phyloP scores from a whole-genome alignment of 371 early-diverging fungal genomes.

The Mortierella sp. region DNA sequence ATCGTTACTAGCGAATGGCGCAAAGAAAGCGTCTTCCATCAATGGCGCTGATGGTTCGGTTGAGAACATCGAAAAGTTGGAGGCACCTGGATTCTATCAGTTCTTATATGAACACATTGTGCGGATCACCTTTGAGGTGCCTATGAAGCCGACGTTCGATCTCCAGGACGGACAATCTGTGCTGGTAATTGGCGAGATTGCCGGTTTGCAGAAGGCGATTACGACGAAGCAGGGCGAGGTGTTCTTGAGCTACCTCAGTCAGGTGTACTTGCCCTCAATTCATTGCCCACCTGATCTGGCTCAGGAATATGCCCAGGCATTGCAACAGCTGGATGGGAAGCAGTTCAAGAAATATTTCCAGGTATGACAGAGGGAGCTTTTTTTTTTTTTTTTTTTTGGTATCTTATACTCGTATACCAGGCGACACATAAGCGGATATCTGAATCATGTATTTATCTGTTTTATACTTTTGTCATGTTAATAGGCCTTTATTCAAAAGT shows the following conservation, averaged over 20 bases:
- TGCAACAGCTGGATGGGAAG: constrained; percentile 74
- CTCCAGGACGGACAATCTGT: constrained; percentile 83
- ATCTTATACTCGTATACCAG: no score
- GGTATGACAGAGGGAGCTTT: constrained; percentile 58
- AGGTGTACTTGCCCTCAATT: constrained; percentile 74
- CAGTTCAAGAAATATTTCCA: constrained; percentile 79
- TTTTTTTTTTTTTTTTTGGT: no score
- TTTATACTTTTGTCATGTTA: background rate
- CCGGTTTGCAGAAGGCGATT: constrained; percentile 78
- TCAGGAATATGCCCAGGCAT: constrained; percentile 70
- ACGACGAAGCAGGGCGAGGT: constrained; percentile 70
- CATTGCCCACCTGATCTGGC: constrained; percentile 74
- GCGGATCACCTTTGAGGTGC: constrained; percentile 85
- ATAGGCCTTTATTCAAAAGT: constrained; percentile 61
- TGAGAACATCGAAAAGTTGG: constrained; percentile 19
- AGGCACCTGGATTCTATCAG: constrained; percentile 71
- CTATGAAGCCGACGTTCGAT: constrained; percentile 81
- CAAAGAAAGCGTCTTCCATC: constrained; percentile 1
- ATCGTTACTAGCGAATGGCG: constrained; percentile 14
- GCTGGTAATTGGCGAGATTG: constrained; percentile 86
- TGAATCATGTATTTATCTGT: no score
- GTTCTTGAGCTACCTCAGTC: constrained; percentile 74
- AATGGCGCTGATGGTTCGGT: background rate
- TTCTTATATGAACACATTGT: constrained; percentile 86
- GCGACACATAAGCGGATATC: no score